Conservation (phyloP, 1,284 basidiomycete species). For the Vanrija pseudolonga region DNA sequence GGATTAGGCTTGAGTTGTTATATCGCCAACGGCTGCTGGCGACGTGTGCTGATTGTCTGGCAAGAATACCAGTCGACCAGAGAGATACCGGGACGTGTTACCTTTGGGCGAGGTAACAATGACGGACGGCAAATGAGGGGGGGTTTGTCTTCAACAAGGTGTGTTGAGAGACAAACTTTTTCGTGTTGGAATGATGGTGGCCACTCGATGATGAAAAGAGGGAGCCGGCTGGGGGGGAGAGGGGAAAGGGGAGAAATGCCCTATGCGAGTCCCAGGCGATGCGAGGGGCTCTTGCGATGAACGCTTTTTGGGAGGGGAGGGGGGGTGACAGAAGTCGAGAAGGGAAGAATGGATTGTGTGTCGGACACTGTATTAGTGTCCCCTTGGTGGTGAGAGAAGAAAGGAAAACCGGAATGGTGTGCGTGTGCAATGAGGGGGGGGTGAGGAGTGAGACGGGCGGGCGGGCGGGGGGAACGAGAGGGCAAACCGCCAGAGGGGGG, state of each 20-base stretch:
- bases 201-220: background rate
- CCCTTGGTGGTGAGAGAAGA: background rate
- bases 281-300: constrained; percentile 1
- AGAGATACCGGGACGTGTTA: background rate
- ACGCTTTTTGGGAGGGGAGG: constrained; percentile 9
- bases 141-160: too few species aligned
- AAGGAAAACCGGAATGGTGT: background rate
- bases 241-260: background rate
- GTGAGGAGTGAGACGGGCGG: background rate
- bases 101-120: too few species aligned
- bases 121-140: too few species aligned
- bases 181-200: background rate
- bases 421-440: background rate
- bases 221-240: background rate
- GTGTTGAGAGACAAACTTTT: background rate
- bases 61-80: background rate
- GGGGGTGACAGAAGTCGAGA: background rate
- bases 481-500: too few species aligned
- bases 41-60: too few species aligned
- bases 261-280: background rate
- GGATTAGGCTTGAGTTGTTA: too few species aligned
- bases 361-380: constrained; percentile 5
- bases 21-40: too few species aligned
- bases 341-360: too few species aligned
- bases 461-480: background rate